Conservation (phyloP, 805 yeast genomes). For the Monosporozyma solicola region DNA sequence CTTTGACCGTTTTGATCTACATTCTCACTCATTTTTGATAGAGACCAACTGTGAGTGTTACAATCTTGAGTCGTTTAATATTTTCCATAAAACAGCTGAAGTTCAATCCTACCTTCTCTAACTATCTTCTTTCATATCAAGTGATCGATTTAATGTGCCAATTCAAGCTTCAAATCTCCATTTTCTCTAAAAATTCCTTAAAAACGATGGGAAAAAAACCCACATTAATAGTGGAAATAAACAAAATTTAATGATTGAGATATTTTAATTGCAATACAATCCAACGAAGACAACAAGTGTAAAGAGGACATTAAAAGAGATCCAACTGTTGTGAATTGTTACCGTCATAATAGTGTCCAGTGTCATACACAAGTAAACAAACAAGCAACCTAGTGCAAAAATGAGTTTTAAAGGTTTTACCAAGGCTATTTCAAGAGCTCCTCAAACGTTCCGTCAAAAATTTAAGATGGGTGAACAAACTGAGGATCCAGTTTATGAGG, state of each 20-base stretch:
- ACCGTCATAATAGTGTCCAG: background rate
- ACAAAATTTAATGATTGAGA: background rate
- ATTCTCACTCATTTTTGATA: background rate
- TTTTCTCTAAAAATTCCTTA: background rate
- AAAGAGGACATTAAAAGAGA: background rate
- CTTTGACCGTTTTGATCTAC: background rate
- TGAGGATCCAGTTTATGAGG: slow-evolving; percentile 82
- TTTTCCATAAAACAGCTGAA: background rate
- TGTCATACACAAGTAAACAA: background rate
- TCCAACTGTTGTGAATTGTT: background rate
- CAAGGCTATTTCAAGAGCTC: slow-evolving; percentile 76
- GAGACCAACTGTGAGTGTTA: background rate
- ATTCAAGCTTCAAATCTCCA: background rate
- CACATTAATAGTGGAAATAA: background rate
- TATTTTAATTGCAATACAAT: background rate
- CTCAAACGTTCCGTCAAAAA: slow-evolving; percentile 85
- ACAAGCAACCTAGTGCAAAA: background rate
- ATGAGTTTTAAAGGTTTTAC: slow-evolving; percentile 89
- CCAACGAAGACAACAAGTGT: background rate
- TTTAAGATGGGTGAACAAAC: slow-evolving; percentile 76
- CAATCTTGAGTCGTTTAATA: background rate
- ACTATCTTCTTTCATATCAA: background rate
- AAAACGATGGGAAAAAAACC: background rate
- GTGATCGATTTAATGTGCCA: background rate
- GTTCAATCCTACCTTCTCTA: background rate